phyloP scores from a whole-genome alignment of 2,329 filamentous ascomycete genomes.

The Macroventuria anomochaeta region DNA sequence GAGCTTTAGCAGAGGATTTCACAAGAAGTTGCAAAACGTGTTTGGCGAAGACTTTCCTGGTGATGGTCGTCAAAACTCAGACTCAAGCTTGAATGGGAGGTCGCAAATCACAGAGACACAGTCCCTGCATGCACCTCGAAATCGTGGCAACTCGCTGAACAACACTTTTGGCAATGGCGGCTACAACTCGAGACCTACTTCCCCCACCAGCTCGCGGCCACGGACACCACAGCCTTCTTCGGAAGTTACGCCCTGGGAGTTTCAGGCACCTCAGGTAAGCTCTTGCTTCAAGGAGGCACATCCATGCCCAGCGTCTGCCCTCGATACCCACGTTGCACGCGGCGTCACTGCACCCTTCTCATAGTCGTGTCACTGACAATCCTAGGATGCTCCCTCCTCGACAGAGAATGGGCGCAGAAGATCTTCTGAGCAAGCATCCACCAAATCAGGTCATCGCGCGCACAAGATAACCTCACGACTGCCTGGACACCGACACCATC shows the following conservation, averaged over 20 bases:
- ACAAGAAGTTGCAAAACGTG: conserved; percentile 86
- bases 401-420: conserved; percentile 44
- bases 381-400: conserved; percentile 38
- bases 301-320: neutral
- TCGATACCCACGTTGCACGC: neutral
- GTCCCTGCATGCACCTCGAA: conserved; percentile 70
- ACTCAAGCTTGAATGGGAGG: conserved; percentile 64
- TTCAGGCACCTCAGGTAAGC: conserved; percentile 81
- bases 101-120: conserved; percentile 61
- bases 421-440: conserved; percentile 45
- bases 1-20: conserved; percentile 69
- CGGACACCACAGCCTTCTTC: conserved; percentile 86
- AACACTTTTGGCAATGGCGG: conserved; percentile 61
- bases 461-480: conserved; percentile 64
- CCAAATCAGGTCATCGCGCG: conserved; percentile 64
- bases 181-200: conserved; percentile 63
- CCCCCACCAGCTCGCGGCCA: conserved; percentile 77
- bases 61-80: conserved; percentile 70
- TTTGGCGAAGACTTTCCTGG: conserved; percentile 88
- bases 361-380: conserved; percentile 22
- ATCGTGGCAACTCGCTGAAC: conserved; percentile 83
- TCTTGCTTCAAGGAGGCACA: conserved; percentile 6
- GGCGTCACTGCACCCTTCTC: neutral
- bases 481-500: conserved; percentile 68
- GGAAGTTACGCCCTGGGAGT: conserved; percentile 97